phyloP scores from a whole-genome alignment of 2,329 filamentous ascomycete species.

The Alternaria sp. region DNA sequence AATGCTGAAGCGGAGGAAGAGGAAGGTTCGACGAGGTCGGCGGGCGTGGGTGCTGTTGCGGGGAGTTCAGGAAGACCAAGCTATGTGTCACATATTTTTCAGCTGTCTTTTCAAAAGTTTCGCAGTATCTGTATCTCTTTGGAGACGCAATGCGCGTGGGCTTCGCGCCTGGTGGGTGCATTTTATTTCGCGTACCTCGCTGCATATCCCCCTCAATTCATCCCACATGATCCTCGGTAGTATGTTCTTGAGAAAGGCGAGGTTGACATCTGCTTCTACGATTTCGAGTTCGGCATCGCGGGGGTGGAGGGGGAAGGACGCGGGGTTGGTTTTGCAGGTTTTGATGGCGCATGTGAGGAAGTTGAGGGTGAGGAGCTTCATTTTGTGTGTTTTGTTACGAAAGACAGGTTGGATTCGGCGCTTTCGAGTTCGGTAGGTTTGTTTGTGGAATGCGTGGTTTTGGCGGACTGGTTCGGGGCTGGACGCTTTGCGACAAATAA shows the following conservation, averaged over 20 bases:
- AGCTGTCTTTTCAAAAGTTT: background rate
- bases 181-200: conserved; percentile 65
- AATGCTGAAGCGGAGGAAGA: conserved; percentile 1
- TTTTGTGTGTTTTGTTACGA: conserved; percentile 47
- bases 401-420: background rate
- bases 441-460: conserved; percentile 47
- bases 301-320: conserved; percentile 89
- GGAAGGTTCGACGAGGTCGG: conserved; percentile 38
- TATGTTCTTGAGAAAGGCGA: conserved; percentile 81
- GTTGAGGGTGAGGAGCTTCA: conserved; percentile 96
- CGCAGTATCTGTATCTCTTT: background rate
- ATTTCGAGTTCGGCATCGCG: conserved; percentile 90
- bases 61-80: conserved; percentile 80
- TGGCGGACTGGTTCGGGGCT: background rate
- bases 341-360: conserved; percentile 97
- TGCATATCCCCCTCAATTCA: conserved; percentile 75
- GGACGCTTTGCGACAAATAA: conserved; percentile 5
- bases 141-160: background rate
- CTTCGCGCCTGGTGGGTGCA: background rate
- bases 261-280: conserved; percentile 80
- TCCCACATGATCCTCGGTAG: conserved; percentile 89
- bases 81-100: conserved; percentile 52
- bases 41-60: conserved; percentile 36
- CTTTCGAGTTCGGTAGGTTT: background rate
- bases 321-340: conserved; percentile 81